Base-by-base conservation (phyloP, 345 rosid species). In the Citrus trifoliata region DNA sequence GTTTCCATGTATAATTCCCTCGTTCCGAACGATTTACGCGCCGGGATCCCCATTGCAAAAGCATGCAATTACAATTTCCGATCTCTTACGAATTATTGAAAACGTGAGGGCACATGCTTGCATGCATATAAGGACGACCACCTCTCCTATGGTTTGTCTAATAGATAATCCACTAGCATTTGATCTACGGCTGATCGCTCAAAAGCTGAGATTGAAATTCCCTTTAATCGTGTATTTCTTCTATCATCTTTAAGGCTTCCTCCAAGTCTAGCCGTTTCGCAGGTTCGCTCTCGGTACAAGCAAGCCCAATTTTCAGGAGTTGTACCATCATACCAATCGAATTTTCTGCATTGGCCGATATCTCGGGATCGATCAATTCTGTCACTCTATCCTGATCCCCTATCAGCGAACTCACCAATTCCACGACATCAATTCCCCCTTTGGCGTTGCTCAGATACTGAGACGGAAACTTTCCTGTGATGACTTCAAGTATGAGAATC, bases 401-500 rank as follows among this genome's bases (percentile, higher is more conserved):
- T 3, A 89, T 71, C 1, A 89, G 86, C 8, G 88, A 69, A 27
- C 88, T 88, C 14, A 88, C 90, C 97, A 87, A 82, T 28, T 88
- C 83, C 64, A 91, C 89, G 0, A 90, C 77, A 80, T 93, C 94
- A 0, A 81, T 92, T 70, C 92, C 96, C 3, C 91, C 95, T 33
- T 84, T 85, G 24, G 84, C 91, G 6, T 79, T 85, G 86, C 70
- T 91, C 66, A 86, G 79, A 78, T 91, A 92, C 67, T 92, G 97
- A 37, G 90, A 86, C 24, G 97, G 99, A 67, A 87, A 82, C 75
- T 91, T 91, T 37, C 99, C 97, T 0, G 99, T 93, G 24, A 93
- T 81, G 79, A 84, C 85, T 87, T 95, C 98, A 0, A 95, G 91
- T 55, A 93, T 78, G 73, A 95, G 55, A 12, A 93, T 84, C 18